Evolutionary conservation across 352 stramenopile genomes (phyloP).

Genomic region (Phytophthora macrochlamydospora): DNA sequence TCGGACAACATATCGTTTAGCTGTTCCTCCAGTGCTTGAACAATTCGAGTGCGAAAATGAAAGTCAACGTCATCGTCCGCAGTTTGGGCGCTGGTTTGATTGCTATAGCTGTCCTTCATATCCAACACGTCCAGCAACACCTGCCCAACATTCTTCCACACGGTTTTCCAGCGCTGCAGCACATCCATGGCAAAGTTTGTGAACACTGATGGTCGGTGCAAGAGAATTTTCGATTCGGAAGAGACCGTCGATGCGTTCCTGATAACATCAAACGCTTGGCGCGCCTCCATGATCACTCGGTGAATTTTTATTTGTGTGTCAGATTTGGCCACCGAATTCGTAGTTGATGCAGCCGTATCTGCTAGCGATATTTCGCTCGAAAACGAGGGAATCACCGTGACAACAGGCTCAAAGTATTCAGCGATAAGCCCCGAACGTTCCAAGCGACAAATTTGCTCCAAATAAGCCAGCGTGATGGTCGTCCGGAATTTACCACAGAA

Average conservation of each 20-base stretch:
- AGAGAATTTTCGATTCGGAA: slow-evolving; percentile 71
- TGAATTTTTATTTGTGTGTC: slow-evolving; percentile 43
- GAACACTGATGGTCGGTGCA: slow-evolving; percentile 54
- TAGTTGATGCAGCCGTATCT: slow-evolving; percentile 1
- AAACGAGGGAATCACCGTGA: slow-evolving; percentile 46
- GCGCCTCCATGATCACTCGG: slow-evolving; percentile 53
- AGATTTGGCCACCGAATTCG: slow-evolving; percentile 3
- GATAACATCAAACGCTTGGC: slow-evolving; percentile 57
- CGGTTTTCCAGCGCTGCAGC: slow-evolving; percentile 48
- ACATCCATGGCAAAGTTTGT: slow-evolving; percentile 52
- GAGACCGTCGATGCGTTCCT: slow-evolving; percentile 71
- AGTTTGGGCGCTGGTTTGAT: not conserved
- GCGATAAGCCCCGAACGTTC: slow-evolving; percentile 47
- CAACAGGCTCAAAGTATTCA: slow-evolving; percentile 68
- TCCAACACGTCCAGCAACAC: slow-evolving; percentile 56
- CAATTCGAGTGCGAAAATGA: slow-evolving; percentile 28
- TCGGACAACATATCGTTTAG: slow-evolving; percentile 53
- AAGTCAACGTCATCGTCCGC: slow-evolving; percentile 18
- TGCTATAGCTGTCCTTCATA: slow-evolving; percentile 19
- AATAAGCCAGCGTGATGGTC: slow-evolving; percentile 64
- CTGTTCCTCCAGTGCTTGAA: slow-evolving; percentile 49
- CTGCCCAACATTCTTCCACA: slow-evolving; percentile 58
- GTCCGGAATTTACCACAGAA: slow-evolving; percentile 74
- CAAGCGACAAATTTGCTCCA: slow-evolving; percentile 45
- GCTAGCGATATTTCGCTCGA: slow-evolving; percentile 25